phyloP scores from a whole-genome alignment of 2,329 filamentous ascomycete species.

The Botryosphaeria agaves region DNA sequence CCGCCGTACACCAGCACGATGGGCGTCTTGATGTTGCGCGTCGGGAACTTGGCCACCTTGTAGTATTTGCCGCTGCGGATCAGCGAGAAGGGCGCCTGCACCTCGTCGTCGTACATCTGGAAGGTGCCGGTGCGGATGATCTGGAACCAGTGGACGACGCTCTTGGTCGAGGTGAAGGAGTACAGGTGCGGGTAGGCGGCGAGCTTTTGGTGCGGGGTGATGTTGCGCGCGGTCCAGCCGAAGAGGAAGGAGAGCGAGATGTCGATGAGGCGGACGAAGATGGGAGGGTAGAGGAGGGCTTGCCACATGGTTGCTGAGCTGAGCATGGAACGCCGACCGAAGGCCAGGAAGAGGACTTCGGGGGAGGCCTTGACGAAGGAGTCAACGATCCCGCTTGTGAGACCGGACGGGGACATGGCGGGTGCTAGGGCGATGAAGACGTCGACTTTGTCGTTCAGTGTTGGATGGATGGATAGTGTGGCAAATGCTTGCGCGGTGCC shows the following conservation, averaged over 20 bases:
- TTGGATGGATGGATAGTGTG: constrained; percentile 77
- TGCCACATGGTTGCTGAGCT: constrained; percentile 96
- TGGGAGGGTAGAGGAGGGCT: constrained; percentile 80
- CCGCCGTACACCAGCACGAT: constrained; percentile 89
- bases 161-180: constrained; percentile 92
- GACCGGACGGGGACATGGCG: constrained; percentile 85
- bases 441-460: constrained; percentile 81
- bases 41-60: constrained; percentile 92
- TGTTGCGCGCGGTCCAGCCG: constrained; percentile 75
- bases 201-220: constrained; percentile 72
- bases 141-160: constrained; percentile 97
- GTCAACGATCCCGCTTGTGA: constrained; percentile 81
- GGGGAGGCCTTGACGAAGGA: constrained; percentile 87
- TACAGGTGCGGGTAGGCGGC: constrained; percentile 93
- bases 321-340: constrained; percentile 79
- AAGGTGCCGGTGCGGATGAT: constrained; percentile 94
- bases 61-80: constrained; percentile 67
- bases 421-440: constrained; percentile 93
- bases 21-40: constrained; percentile 90
- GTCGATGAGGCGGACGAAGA: constrained; percentile 82
- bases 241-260: constrained; percentile 68
- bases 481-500: constrained; percentile 95
- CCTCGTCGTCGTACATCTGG: constrained; percentile 96
- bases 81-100: constrained; percentile 58
- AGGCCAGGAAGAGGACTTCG: constrained; percentile 79